A percentile compares a stretch with the other conserved stretches of the same genome.
phyloP scores from a whole-genome alignment of 2,329 filamentous ascomycete genomes.

The Botrytis deweyae region DNA sequence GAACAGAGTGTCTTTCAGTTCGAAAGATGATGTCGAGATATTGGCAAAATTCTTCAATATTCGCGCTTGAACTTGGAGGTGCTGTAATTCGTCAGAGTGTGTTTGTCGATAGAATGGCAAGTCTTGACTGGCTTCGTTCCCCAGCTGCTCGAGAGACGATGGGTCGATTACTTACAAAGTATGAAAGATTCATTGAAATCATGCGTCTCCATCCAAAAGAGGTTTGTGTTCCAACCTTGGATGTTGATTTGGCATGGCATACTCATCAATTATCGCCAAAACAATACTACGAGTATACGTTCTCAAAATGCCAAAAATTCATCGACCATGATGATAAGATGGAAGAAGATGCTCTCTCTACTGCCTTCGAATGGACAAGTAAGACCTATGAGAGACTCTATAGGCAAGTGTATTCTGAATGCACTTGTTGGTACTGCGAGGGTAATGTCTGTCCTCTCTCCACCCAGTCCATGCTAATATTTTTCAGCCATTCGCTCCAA shows the following conservation, averaged over 20 bases:
- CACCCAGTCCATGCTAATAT: not conserved
- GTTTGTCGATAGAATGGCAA: constrained; percentile 72
- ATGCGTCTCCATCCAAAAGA: constrained; percentile 50
- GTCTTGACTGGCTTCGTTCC: constrained; percentile 76
- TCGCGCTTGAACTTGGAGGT: constrained; percentile 63
- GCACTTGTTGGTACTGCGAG: constrained; percentile 84
- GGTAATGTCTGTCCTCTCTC: constrained; percentile 37
- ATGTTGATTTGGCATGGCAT: constrained; percentile 77
- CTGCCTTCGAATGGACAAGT: constrained; percentile 70
- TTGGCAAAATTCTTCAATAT: constrained; percentile 65
- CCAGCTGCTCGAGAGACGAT: constrained; percentile 64
- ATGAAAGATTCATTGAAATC: constrained; percentile 61
- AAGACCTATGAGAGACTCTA: constrained; percentile 66
- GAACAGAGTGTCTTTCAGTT: constrained; percentile 46
- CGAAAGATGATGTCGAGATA: constrained; percentile 70
- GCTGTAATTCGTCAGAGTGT: constrained; percentile 65
- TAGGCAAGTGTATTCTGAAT: constrained; percentile 69
- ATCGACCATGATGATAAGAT: constrained; percentile 86
- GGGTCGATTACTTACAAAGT: constrained; percentile 62
- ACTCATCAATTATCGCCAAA: constrained; percentile 69
- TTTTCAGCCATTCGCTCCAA: constrained; percentile 53
- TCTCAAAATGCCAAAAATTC: constrained; percentile 52
- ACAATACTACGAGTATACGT: constrained; percentile 61
- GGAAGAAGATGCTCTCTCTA: constrained; percentile 62
- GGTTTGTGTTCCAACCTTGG: constrained; percentile 67